phyloP scores from a whole-genome alignment of 192 early-diverging fungal species.

The Coemansia sp. region DNA sequence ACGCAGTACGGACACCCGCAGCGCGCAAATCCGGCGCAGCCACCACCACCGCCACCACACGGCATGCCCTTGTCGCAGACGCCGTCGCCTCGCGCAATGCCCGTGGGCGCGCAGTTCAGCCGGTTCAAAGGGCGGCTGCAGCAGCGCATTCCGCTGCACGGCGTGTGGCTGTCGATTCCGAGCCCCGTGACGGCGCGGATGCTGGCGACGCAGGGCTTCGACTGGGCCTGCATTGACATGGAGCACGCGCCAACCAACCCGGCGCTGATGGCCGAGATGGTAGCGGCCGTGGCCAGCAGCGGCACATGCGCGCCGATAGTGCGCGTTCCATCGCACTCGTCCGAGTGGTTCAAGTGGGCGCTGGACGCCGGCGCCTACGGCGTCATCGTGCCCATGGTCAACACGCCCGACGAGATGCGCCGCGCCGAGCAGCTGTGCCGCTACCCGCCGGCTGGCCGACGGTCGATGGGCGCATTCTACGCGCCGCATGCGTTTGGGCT shows the following conservation, averaged over 20 bases:
- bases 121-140: conserved; percentile 38
- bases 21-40: conserved; percentile 20
- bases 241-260: conserved; percentile 51
- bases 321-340: conserved; percentile 50
- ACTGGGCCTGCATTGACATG: conserved; percentile 59
- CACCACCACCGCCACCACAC: not conserved
- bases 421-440: conserved; percentile 24
- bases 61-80: conserved; percentile 9
- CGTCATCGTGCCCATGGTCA: conserved; percentile 51
- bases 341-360: conserved; percentile 56
- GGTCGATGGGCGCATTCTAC: conserved; percentile 44
- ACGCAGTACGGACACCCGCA: conserved; percentile 10
- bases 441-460: conserved; percentile 46
- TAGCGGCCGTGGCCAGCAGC: conserved; percentile 52
- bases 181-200: conserved; percentile 49
- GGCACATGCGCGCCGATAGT: conserved; percentile 52
- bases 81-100: conserved; percentile 10
- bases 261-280: conserved; percentile 55
- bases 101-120: conserved; percentile 13
- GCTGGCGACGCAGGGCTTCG: conserved; percentile 49
- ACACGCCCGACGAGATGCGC: conserved; percentile 49
- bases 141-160: conserved; percentile 44
- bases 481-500: conserved; percentile 40
- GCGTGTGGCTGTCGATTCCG: conserved; percentile 53
- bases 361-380: conserved; percentile 54